Conservation (phyloP, 345 rosid genomes). For the Conringia planisiliqua region DNA sequence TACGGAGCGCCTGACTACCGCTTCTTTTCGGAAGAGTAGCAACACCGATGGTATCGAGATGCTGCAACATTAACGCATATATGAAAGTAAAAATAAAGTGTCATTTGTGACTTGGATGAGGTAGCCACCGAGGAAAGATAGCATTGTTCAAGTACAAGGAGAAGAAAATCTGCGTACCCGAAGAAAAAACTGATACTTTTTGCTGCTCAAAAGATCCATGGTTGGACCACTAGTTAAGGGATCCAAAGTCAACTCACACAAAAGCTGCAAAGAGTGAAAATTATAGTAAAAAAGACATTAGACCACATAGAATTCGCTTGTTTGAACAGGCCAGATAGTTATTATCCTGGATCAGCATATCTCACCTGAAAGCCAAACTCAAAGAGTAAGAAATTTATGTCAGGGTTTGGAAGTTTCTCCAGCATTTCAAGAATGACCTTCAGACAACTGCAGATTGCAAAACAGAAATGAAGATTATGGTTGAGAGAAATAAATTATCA, state of each 20-base stretch:
- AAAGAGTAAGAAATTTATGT: constrained; percentile 71
- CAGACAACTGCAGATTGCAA: constrained; percentile 63
- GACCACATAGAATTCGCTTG: background rate
- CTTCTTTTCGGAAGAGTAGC: constrained; percentile 88
- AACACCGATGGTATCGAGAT: constrained; percentile 78
- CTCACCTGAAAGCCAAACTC: constrained; percentile 93
- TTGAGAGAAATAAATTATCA: background rate
- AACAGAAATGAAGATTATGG: constrained; percentile 7
- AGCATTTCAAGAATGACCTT: constrained; percentile 87
- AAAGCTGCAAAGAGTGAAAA: constrained; percentile 52
- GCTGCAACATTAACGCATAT: constrained; percentile 42
- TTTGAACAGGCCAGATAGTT: background rate
- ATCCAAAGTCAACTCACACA: constrained; percentile 83
- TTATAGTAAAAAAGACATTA: constrained; percentile 3
- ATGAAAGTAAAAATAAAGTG: background rate
- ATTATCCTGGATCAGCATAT: constrained; percentile 17
- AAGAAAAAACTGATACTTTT: constrained; percentile 76
- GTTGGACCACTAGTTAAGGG: constrained; percentile 76
- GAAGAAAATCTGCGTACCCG: constrained; percentile 45
- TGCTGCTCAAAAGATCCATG: constrained; percentile 79
- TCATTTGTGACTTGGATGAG: background rate
- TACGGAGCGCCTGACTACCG: constrained; percentile 75
- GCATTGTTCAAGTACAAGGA: background rate
- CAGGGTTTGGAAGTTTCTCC: constrained; percentile 75
- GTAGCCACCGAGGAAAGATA: background rate